Evolutionary conservation across 1,284 basidiomycete species (phyloP).

Genomic region (Coriolopsis trogii): DNA sequence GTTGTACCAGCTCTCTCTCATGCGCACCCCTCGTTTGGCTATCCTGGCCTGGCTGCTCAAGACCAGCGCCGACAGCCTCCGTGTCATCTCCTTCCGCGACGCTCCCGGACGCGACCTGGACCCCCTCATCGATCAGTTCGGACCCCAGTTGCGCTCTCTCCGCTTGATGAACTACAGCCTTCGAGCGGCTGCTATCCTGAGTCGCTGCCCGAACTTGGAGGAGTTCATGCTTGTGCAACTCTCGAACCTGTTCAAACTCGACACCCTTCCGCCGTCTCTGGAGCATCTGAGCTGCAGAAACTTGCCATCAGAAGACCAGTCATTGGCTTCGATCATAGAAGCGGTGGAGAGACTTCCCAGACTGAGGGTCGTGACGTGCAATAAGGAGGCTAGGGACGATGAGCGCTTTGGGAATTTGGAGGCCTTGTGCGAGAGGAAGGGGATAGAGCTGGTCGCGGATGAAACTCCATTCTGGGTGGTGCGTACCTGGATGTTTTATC

Average conservation of each 20-base stretch:
- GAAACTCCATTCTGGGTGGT: constrained; percentile 41
- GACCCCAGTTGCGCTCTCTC: constrained; percentile 42
- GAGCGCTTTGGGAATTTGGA: constrained; percentile 8
- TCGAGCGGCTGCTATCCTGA: constrained; percentile 37
- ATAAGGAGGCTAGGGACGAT: constrained; percentile 17
- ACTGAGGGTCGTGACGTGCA: constrained; percentile 42
- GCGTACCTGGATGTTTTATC: not conserved
- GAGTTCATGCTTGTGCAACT: constrained; percentile 45
- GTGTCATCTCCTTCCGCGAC: constrained; percentile 46
- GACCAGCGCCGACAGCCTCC: constrained; percentile 37
- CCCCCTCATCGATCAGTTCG: constrained; percentile 34
- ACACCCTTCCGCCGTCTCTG: constrained; percentile 39
- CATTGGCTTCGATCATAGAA: constrained; percentile 35
- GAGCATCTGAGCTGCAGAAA: constrained; percentile 45
- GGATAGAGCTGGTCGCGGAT: constrained; percentile 35
- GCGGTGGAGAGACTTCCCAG: constrained; percentile 39
- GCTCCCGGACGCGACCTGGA: constrained; percentile 33
- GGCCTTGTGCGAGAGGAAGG: constrained; percentile 34
- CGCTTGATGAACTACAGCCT: constrained; percentile 41
- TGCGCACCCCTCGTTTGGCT: constrained; percentile 36
- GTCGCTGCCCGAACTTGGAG: constrained; percentile 42
- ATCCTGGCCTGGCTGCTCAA: constrained; percentile 44
- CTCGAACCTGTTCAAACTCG: constrained; percentile 38
- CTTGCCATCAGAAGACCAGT: constrained; percentile 28
- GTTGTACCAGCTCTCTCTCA: constrained; percentile 46